phyloP scores from a whole-genome alignment of 2,329 filamentous ascomycete genomes.

The Neofusicoccum cordaticola region DNA sequence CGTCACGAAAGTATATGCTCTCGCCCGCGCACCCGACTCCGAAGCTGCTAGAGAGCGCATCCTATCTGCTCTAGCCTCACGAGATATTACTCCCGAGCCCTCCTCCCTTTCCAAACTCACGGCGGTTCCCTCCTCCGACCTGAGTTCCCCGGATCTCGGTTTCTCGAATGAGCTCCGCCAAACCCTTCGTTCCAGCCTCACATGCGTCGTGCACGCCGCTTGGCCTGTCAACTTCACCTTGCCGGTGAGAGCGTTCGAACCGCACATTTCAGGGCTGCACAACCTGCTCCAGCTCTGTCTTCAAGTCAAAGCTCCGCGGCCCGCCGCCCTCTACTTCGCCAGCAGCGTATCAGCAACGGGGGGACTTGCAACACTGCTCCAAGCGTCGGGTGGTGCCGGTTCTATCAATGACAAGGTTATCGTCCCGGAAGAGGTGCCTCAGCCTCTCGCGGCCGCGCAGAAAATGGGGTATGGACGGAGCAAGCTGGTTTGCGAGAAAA shows the following conservation, averaged over 20 bases:
- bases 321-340: slow-evolving; percentile 45
- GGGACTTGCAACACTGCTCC: not conserved
- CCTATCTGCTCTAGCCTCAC: slow-evolving; percentile 32
- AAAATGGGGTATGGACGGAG: slow-evolving; percentile 53
- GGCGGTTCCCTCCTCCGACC: slow-evolving; percentile 36
- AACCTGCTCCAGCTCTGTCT: slow-evolving; percentile 45
- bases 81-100: slow-evolving; percentile 32
- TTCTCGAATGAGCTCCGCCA: slow-evolving; percentile 27
- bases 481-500: slow-evolving; percentile 50
- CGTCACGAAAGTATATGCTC: slow-evolving; percentile 47
- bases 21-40: slow-evolving; percentile 47
- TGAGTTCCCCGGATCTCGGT: slow-evolving; percentile 41
- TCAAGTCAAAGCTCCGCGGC: slow-evolving; percentile 28
- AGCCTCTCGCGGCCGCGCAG: slow-evolving; percentile 41
- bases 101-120: slow-evolving; percentile 28
- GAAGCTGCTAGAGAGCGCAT: slow-evolving; percentile 25
- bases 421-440: slow-evolving; percentile 37
- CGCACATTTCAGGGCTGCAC: slow-evolving; percentile 44
- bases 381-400: not conserved
- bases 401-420: slow-evolving; percentile 16
- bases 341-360: slow-evolving; percentile 32
- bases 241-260: slow-evolving; percentile 49
- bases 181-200: slow-evolving; percentile 29
- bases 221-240: slow-evolving; percentile 60
- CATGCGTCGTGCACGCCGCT: slow-evolving; percentile 51